phyloP scores from a whole-genome alignment of 805 yeast species.

The Osmozyma mogii region DNA sequence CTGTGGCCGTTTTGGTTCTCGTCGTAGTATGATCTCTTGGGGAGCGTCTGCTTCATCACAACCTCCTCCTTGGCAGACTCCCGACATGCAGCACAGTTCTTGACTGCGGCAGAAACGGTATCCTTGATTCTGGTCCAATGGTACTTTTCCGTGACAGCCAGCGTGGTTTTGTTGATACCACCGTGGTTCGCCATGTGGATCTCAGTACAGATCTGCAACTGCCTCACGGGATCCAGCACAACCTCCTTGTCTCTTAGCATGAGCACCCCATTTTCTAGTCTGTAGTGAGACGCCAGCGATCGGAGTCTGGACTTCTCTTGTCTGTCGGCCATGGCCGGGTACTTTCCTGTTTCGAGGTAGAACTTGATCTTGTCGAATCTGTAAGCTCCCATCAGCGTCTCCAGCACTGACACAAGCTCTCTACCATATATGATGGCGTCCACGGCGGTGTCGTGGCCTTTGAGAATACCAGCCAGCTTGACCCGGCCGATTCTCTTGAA shows the following conservation, averaged over 20 bases:
- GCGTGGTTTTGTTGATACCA: constrained; percentile 84
- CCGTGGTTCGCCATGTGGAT: constrained; percentile 66
- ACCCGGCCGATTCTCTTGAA: constrained; percentile 75
- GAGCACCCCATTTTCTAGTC: constrained; percentile 62
- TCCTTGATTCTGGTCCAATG: constrained; percentile 91
- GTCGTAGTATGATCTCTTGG: constrained; percentile 16
- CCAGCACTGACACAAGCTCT: constrained; percentile 53
- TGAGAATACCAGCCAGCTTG: constrained; percentile 81
- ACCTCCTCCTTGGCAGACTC: constrained; percentile 29
- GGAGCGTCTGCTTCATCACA: constrained; percentile 10
- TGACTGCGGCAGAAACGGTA: constrained; percentile 72
- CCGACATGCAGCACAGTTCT: constrained; percentile 69
- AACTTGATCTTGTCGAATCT: constrained; percentile 71
- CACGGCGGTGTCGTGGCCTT: constrained; percentile 77
- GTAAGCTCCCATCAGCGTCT: constrained; percentile 43
- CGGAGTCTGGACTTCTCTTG: constrained; percentile 84
- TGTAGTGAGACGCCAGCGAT: constrained; percentile 70
- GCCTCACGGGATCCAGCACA: constrained; percentile 67
- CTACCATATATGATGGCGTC: constrained; percentile 83
- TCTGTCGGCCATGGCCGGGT: constrained; percentile 77
- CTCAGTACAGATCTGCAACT: constrained; percentile 64
- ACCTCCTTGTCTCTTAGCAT: constrained; percentile 77
- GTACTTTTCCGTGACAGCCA: constrained; percentile 66
- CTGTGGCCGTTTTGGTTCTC: constrained; percentile 10
- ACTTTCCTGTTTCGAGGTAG: constrained; percentile 76